These are phyloP conservation scores for Colletotrichum sp. DNA, from an alignment of 2,329 filamentous ascomycete species.

Conservation along the genomic window DNA sequence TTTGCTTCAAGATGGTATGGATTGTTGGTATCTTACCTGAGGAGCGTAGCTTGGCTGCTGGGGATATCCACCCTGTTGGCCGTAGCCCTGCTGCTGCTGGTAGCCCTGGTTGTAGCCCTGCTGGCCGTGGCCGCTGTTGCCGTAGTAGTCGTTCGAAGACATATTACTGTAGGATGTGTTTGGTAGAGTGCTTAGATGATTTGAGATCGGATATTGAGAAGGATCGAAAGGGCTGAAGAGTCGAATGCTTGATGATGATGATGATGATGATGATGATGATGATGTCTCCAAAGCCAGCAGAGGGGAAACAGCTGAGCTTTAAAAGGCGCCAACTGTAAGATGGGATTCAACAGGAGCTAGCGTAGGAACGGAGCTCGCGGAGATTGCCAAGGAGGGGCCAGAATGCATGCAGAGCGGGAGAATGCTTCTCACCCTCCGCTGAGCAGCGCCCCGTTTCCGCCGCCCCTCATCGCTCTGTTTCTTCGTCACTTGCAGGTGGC, in stretches of 20 bases:
- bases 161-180: slow-evolving; percentile 25
- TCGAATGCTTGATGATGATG: background rate
- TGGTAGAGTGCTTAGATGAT: background rate
- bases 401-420: background rate
- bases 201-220: background rate
- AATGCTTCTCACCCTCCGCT: background rate
- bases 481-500: slow-evolving; percentile 7
- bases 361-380: slow-evolving; percentile 7
- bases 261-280: background rate
- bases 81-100: slow-evolving; percentile 21
- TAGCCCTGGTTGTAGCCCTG: slow-evolving; percentile 24
- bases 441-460: background rate
- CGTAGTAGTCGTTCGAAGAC: slow-evolving; percentile 45
- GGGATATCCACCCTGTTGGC: slow-evolving; percentile 26
- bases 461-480: background rate
- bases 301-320: background rate
- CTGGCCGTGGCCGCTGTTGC: slow-evolving; percentile 26
- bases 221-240: background rate
- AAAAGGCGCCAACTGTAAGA: background rate
- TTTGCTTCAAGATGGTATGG: background rate
- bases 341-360: background rate
- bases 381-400: slow-evolving; percentile 10
- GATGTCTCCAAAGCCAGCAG: background rate
- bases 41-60: slow-evolving; percentile 27
- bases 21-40: slow-evolving; percentile 27